Evolutionary conservation across 1,284 basidiomycete genomes (phyloP), one percentile per base, ranked within the genome.

Genomic region (Ceratobasidium sp.): DNA sequence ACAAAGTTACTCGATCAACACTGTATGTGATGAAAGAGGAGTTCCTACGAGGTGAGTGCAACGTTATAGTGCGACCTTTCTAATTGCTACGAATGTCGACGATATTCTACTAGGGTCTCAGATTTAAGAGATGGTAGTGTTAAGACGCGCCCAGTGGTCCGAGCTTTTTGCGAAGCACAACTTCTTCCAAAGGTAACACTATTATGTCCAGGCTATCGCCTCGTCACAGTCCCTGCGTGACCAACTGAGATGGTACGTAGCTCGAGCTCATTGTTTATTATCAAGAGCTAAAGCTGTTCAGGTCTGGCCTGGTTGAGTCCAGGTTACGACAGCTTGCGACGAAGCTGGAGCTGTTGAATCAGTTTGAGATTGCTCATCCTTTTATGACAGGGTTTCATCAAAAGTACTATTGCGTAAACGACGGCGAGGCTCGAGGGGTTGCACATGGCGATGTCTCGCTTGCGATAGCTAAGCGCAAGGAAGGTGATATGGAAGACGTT

Each of bases 121-220:
- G 71, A 93, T 97, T 72, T 94, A 97, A 38, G 93, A 97, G 78
- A 90, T 88, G 76, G 92, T 99, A 58, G 90, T 96, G 65, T 85
- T 93, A 45, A 91, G 91, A 31, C 89, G 86, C 57, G 87, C 90
- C 20, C 84, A 85, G 56, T 98, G 97, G 96, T 88, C 89, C 69
- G 93, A 95, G 77, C 82, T 99, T 25, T 99, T 99, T 76, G 81
- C 88, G 56, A 94, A 93, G 77, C 94, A 96, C 78, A 94, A 98
- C 80, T 99, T 99, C 79, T 99, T 98, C 84, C 87, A 91, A 79
- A 93, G 92, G 80, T 98, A 99, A 81, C 90, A 93, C 72, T 95
- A 98, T 82, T 99, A 99, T 78, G 86, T 99, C n/a, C 95, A 98
- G 85, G 90, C 99, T 31, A 94, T 96, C 69, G 96, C 96, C 6